Conservation (phyloP, 805 yeast genomes). For the Kazachstania taianensis region DNA sequence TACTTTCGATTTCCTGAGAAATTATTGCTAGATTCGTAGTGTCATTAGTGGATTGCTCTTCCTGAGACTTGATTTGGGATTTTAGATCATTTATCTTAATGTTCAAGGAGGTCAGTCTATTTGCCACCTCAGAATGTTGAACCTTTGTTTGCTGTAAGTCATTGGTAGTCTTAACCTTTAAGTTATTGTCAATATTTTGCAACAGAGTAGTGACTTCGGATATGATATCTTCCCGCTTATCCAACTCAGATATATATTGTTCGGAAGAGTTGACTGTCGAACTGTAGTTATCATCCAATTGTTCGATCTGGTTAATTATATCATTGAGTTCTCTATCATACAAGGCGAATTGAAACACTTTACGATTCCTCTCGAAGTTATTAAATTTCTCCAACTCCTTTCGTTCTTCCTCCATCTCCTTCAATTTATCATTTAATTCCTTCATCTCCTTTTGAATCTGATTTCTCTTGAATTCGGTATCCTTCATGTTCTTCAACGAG, state of each 20-base stretch:
- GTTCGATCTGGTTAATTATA: conserved; percentile 49
- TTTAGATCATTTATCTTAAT: conserved; percentile 38
- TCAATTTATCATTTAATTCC: conserved; percentile 59
- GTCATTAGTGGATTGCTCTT: conserved; percentile 26
- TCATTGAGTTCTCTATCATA: conserved; percentile 67
- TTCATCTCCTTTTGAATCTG: conserved; percentile 65
- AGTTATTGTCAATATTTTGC: conserved; percentile 36
- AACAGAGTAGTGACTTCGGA: conserved; percentile 38
- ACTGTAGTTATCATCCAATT: conserved; percentile 48
- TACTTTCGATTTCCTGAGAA: conserved; percentile 26
- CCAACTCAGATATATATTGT: conserved; percentile 43
- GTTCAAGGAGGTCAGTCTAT: conserved; percentile 39
- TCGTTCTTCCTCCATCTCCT: conserved; percentile 73
- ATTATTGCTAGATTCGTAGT: conserved; percentile 19
- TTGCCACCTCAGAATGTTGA: conserved; percentile 41
- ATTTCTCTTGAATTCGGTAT: conserved; percentile 56
- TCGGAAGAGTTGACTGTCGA: conserved; percentile 43
- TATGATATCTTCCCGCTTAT: conserved; percentile 47
- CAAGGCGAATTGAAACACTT: conserved; percentile 62
- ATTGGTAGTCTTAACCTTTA: conserved; percentile 39
- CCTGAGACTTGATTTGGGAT: conserved; percentile 26
- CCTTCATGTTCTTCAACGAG: conserved; percentile 68
- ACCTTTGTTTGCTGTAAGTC: conserved; percentile 47
- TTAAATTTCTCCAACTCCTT: conserved; percentile 65
- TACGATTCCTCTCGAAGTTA: conserved; percentile 52